Evolutionary conservation across 345 rosid genomes (phyloP), one percentile per base, ranked within the genome.

Genomic region (Populus nigra): DNA sequence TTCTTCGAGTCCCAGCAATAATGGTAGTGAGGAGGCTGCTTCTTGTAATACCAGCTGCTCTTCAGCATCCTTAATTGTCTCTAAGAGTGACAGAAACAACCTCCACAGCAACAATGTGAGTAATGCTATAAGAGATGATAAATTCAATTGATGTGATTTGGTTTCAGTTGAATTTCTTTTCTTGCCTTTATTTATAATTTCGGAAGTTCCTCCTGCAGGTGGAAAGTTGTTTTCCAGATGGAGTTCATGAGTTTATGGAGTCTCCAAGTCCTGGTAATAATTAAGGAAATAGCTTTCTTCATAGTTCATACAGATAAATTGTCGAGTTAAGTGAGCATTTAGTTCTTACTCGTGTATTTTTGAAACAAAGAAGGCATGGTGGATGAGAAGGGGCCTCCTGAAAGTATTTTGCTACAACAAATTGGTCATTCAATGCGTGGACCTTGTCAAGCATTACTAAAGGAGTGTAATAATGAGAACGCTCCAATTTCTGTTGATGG

Each of bases 31-130:
- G 69, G 86, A 82, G 80, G 82, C 78, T 78, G 80, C 59, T 80
- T 74, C 85, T 81, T 79, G 81, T 76, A 81, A 82, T 73, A 79
- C 74, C 38, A 82, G 69, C 73, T 68, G 73, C 67, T 69, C 79
- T 69, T 41, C 74, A 17, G 63, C 79, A 47, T 81, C 87, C 50
- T 68, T 59, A 8, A 29, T 63, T 25, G 76, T 59, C 65, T 70
- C 81, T 50, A 77, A 77, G 43, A 73, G 73, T 73, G 69, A 67
- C 61, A 68, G 74, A 41, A 73, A 66, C 73, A 74, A 77, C 67
- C 76, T 68, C 62, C 75, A 27, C 68, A 76, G 79, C 72, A 76
- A 72, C 61, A 76, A 53, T 59, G 96, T 88, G 74, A 89, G 93
- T 77, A 83, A 68, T 69, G 59, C 57, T 78, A 78, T 53, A 62